Conservation (phyloP, 2,329 filamentous ascomycete species). For the Cercospora janseana region DNA sequence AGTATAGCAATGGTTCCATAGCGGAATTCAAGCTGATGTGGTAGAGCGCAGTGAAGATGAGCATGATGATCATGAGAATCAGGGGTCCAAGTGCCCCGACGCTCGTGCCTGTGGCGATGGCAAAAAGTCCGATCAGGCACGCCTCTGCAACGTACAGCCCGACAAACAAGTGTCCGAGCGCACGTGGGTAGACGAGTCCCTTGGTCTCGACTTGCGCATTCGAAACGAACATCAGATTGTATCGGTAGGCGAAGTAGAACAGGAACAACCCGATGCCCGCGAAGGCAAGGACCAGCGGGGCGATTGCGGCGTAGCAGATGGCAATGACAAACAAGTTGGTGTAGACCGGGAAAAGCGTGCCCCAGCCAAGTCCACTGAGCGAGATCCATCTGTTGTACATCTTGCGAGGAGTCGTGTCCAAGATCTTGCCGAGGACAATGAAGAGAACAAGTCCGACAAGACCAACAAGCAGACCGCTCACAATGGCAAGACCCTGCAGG, state of each 20-base stretch:
- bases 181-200: slow-evolving; percentile 82
- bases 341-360: slow-evolving; percentile 76
- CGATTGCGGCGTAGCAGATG: slow-evolving; percentile 82
- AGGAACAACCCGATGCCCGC: slow-evolving; percentile 73
- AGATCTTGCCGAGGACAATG: slow-evolving; percentile 68
- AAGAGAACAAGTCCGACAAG: slow-evolving; percentile 70
- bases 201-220: slow-evolving; percentile 82
- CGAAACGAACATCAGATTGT: slow-evolving; percentile 85
- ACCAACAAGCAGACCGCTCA: slow-evolving; percentile 72
- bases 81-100: slow-evolving; percentile 59
- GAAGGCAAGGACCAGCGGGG: slow-evolving; percentile 80
- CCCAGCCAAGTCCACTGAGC: slow-evolving; percentile 75
- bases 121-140: slow-evolving; percentile 82
- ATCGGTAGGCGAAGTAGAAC: slow-evolving; percentile 84
- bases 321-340: slow-evolving; percentile 72
- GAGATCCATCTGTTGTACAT: slow-evolving; percentile 76
- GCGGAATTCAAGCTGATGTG: slow-evolving; percentile 72
- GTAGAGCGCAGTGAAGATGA: slow-evolving; percentile 73
- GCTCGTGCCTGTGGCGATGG: slow-evolving; percentile 58
- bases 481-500: slow-evolving; percentile 80
- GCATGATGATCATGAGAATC: slow-evolving; percentile 71
- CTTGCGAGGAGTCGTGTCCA: slow-evolving; percentile 75
- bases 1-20: slow-evolving; percentile 72
- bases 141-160: slow-evolving; percentile 76
- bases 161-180: slow-evolving; percentile 78